Evolutionary conservation across 805 yeast genomes (phyloP).

Genomic region (Candida fluviatilis): DNA sequence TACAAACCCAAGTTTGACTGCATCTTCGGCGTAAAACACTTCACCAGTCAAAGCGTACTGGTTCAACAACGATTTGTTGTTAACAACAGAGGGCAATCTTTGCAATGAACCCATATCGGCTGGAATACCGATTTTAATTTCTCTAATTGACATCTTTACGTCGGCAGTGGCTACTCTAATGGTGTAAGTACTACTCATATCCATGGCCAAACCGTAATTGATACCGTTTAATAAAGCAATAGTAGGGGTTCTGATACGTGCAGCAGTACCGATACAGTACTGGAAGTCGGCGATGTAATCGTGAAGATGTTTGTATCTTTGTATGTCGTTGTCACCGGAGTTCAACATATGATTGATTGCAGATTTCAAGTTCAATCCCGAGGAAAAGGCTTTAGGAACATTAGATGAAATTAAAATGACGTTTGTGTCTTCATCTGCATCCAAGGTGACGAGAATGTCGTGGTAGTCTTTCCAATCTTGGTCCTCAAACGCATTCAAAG

Average conservation of each 20-base stretch:
- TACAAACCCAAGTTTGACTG: slow-evolving; percentile 52
- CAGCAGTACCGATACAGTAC: slow-evolving; percentile 46
- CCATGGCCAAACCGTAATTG: slow-evolving; percentile 63
- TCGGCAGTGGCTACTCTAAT: slow-evolving; percentile 55
- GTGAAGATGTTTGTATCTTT: slow-evolving; percentile 12
- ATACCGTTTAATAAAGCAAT: slow-evolving; percentile 65
- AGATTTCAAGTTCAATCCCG: slow-evolving; percentile 61
- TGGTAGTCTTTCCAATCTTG: slow-evolving; percentile 56
- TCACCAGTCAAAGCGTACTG: slow-evolving; percentile 63
- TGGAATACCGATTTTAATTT: slow-evolving; percentile 67
- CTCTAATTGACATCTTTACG: slow-evolving; percentile 56
- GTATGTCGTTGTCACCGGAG: slow-evolving; percentile 3
- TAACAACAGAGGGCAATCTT: slow-evolving; percentile 52
- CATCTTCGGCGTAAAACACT: slow-evolving; percentile 50
- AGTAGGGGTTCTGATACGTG: slow-evolving; percentile 53
- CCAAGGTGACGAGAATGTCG: slow-evolving; percentile 43
- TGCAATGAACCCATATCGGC: slow-evolving; percentile 80
- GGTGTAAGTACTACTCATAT: slow-evolving; percentile 55
- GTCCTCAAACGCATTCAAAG: slow-evolving; percentile 55
- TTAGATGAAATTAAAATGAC: slow-evolving; percentile 55
- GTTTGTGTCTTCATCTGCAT: slow-evolving; percentile 40
- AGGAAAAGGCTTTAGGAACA: slow-evolving; percentile 50
- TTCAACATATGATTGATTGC: slow-evolving; percentile 10
- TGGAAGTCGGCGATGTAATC: slow-evolving; percentile 54
- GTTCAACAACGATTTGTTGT: slow-evolving; percentile 53